phyloP scores from a whole-genome alignment of 768 basidiomycete species.

The Boletus fagicola region DNA sequence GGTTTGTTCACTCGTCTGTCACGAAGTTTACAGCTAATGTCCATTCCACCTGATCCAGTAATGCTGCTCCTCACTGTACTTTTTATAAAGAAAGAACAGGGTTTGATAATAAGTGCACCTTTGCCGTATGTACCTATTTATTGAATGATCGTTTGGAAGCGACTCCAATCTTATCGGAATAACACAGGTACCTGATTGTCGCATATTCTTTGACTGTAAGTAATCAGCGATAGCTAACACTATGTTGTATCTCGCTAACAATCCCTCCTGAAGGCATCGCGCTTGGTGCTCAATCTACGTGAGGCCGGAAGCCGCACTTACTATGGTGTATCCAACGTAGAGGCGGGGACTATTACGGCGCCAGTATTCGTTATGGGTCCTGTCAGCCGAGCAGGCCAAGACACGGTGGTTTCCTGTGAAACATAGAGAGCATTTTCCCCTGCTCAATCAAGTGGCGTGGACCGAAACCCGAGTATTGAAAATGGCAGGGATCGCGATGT shows the following conservation, averaged over 20 bases:
- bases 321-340: background rate
- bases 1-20: background rate
- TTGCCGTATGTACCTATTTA: background rate
- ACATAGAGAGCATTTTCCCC: background rate
- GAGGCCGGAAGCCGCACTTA: background rate
- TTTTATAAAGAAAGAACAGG: background rate
- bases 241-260: background rate
- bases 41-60: background rate
- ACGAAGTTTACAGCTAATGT: background rate
- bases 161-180: too few species aligned
- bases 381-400: background rate
- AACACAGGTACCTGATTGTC: too few species aligned
- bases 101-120: background rate
- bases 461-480: too few species aligned
- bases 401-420: background rate
- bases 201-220: background rate
- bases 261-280: background rate
- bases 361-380: background rate
- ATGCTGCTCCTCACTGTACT: background rate
- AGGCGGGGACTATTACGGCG: background rate
- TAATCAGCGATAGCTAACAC: background rate
- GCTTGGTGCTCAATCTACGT: background rate
- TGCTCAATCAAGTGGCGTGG: background rate
- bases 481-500: too few species aligned
- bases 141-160: too few species aligned